These are phyloP conservation scores for Hypsizygus ulmarius DNA, from an alignment of 1,284 basidiomycete species.

Conservation along the genomic window DNA sequence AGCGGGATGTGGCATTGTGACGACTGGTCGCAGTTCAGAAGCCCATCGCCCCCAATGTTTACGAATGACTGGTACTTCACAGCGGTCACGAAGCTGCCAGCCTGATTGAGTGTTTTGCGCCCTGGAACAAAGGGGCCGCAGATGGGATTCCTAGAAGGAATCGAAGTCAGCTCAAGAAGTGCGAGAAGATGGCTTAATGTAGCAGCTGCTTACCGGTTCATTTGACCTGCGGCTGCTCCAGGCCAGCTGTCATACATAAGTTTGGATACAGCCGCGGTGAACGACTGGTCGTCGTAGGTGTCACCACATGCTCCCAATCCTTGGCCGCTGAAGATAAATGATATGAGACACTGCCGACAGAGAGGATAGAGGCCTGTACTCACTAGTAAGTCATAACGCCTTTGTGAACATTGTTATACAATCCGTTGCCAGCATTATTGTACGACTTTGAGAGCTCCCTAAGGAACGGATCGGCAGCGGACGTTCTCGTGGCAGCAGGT, in stretches of 20 bases:
- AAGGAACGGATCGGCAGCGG: slow-evolving; percentile 25
- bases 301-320: slow-evolving; percentile 29
- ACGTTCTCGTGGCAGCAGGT: slow-evolving; percentile 23
- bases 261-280: slow-evolving; percentile 28
- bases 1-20: slow-evolving; percentile 28
- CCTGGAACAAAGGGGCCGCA: slow-evolving; percentile 26
- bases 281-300: slow-evolving; percentile 26
- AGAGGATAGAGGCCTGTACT: slow-evolving; percentile 11
- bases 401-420: slow-evolving; percentile 15
- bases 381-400: slow-evolving; percentile 32
- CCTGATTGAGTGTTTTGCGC: slow-evolving; percentile 17
- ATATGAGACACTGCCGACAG: background rate
- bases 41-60: slow-evolving; percentile 26
- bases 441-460: slow-evolving; percentile 25
- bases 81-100: slow-evolving; percentile 21
- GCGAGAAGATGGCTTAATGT: no score
- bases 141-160: slow-evolving; percentile 24
- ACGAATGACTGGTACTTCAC: slow-evolving; percentile 18
- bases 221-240: slow-evolving; percentile 18
- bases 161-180: background rate
- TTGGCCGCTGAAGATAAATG: slow-evolving; percentile 20
- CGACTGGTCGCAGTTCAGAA: slow-evolving; percentile 23
- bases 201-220: slow-evolving; percentile 19
- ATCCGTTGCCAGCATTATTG: slow-evolving; percentile 22
- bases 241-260: slow-evolving; percentile 27